These are phyloP conservation scores for Lagerstroemia speciosa DNA, from an alignment of 345 rosid species.

Conservation along the genomic window DNA sequence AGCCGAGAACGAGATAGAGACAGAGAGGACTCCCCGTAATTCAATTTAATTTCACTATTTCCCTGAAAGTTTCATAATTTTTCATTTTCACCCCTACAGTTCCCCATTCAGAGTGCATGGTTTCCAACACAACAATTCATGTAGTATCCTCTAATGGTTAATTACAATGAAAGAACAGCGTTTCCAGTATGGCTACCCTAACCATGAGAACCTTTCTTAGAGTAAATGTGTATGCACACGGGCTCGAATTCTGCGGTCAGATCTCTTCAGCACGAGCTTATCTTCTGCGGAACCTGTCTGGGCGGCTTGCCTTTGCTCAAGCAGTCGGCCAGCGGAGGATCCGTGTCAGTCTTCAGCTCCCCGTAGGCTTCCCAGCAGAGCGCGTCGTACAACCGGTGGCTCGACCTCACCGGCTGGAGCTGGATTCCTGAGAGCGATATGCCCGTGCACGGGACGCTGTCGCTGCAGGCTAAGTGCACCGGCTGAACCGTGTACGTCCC, in stretches of 20 bases:
- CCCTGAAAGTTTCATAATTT: neutral
- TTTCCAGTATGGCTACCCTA: neutral
- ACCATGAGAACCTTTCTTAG: too few relatives aligned
- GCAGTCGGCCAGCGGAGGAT: slow-evolving; percentile 48
- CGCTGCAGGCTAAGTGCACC: slow-evolving; percentile 71
- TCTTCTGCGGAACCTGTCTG: slow-evolving; percentile 13
- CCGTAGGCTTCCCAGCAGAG: slow-evolving; percentile 72
- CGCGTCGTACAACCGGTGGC: slow-evolving; percentile 26
- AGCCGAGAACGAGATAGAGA: neutral
- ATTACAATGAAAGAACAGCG: neutral
- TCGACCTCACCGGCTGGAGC: slow-evolving; percentile 36
- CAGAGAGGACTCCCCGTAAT: neutral
- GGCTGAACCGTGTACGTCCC: slow-evolving; percentile 70
- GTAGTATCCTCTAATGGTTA: neutral
- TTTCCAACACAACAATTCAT: neutral
- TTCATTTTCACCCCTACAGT: neutral
- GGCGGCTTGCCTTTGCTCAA: slow-evolving; percentile 34
- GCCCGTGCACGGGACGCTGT: slow-evolving; percentile 58
- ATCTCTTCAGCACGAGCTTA: slow-evolving; percentile 24
- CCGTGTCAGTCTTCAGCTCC: slow-evolving; percentile 38
- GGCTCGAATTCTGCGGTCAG: neutral
- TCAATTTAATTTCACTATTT: too few relatives aligned
- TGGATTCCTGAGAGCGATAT: slow-evolving; percentile 42
- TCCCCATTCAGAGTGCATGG: too few relatives aligned
- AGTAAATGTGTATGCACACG: too few relatives aligned